Percentiles rank a stretch among this genome's conserved stretches.
These are phyloP conservation scores for Ustilago vetiveriae DNA, from an alignment of 1,284 basidiomycete genomes.

Conservation along the genomic window DNA sequence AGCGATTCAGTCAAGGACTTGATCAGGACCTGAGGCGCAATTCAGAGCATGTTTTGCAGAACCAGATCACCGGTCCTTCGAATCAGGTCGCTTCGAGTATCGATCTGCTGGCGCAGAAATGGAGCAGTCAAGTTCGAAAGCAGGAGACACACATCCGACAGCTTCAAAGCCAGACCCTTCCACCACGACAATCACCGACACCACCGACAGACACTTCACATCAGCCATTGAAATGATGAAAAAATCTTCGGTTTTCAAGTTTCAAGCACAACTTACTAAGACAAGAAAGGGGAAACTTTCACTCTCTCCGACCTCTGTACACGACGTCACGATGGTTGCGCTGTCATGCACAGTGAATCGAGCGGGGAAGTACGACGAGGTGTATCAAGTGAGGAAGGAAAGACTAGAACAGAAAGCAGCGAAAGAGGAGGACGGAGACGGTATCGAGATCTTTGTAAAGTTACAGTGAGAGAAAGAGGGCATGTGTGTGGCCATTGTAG, in stretches of 20 bases:
- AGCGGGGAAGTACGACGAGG: neutral
- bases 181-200: neutral
- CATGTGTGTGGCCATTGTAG: too few relatives aligned
- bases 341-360: neutral
- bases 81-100: slow-evolving; percentile 21
- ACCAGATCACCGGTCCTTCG: slow-evolving; percentile 26
- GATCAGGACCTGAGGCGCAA: slow-evolving; percentile 51
- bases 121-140: slow-evolving; percentile 5
- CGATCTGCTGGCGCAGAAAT: slow-evolving; percentile 2
- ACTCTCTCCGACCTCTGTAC: neutral
- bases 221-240: neutral
- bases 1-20: slow-evolving; percentile 47
- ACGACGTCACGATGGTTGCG: neutral
- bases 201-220: neutral
- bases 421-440: neutral
- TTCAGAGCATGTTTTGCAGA: slow-evolving; percentile 17
- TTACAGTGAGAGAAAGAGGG: neutral
- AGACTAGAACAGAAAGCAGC: neutral
- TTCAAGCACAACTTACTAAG: slow-evolving; percentile 21
- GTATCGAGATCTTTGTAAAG: neutral
- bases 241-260: slow-evolving; percentile 2
- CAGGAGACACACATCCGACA: slow-evolving; percentile 11
- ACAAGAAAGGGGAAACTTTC: neutral
- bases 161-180: neutral
- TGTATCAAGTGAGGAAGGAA: neutral